Evolutionary conservation across 305 asterid genomes (phyloP).

Genomic region (Fraxinus xanthoxyloides): DNA sequence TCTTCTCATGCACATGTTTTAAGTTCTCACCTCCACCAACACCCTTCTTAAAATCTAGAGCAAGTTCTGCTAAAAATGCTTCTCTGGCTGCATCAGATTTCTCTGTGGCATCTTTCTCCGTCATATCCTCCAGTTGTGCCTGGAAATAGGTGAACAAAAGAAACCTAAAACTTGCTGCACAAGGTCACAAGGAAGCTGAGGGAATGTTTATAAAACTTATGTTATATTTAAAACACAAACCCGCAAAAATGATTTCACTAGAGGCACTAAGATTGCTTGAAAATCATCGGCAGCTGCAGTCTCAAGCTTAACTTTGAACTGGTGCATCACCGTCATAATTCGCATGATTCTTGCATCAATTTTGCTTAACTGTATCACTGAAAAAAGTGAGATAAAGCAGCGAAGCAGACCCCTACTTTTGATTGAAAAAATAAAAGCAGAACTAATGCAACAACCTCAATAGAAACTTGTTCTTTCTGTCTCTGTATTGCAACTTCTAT

Average conservation of each 20-base stretch:
- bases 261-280: conserved; percentile 62
- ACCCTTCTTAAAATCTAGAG: conserved; percentile 70
- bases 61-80: conserved; percentile 94
- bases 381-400: conserved; percentile 33
- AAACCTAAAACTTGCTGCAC: conserved; percentile 21
- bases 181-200: conserved; percentile 18
- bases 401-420: conserved; percentile 14
- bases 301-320: conserved; percentile 68
- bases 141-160: conserved; percentile 27
- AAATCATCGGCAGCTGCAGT: conserved; percentile 67
- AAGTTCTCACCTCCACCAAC: conserved; percentile 50
- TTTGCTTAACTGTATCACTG: conserved; percentile 75
- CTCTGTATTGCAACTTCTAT: conserved; percentile 83
- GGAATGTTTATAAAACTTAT: conserved; percentile 2
- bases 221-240: conserved; percentile 41
- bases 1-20: conserved; percentile 56
- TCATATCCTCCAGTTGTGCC: conserved; percentile 77
- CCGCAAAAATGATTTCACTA: conserved; percentile 79
- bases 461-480: conserved; percentile 84
- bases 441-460: conserved; percentile 58
- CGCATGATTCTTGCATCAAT: conserved; percentile 79
- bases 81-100: conserved; percentile 96
- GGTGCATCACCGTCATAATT: conserved; percentile 64
- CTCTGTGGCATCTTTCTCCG: conserved; percentile 94
- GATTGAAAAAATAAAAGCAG: conserved; percentile 19